A percentile compares a stretch with the other conserved stretches of the same genome.
Evolutionary conservation across 768 basidiomycete genomes (phyloP).

Genomic region (Amanita molliuscula): DNA sequence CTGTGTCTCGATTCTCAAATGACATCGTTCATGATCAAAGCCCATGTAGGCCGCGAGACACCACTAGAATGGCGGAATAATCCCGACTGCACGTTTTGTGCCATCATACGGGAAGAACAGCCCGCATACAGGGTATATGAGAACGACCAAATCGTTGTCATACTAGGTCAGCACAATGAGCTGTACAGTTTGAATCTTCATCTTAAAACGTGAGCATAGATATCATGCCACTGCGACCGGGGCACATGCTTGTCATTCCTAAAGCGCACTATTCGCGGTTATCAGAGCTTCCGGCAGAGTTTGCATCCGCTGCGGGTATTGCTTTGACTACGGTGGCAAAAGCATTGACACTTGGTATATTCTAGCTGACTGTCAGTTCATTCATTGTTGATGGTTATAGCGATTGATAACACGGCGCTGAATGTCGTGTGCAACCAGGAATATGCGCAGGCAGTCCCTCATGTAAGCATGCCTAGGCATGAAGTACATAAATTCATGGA

Average conservation of each 20-base stretch:
- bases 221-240: conserved; percentile 54
- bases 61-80: conserved; percentile 41
- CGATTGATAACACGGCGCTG: conserved; percentile 52
- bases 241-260: conserved; percentile 64
- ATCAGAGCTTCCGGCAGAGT: conserved; percentile 53
- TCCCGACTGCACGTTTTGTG: conserved; percentile 52
- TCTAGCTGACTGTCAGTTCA: not conserved
- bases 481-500: not conserved
- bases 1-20: conserved; percentile 26
- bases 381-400: conserved; percentile 19
- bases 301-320: conserved; percentile 47
- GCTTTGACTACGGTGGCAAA: conserved; percentile 52
- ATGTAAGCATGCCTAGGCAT: conserved; percentile 30
- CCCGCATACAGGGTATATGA: conserved; percentile 47
- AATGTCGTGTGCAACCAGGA: conserved; percentile 78
- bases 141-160: conserved; percentile 50
- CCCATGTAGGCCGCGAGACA: conserved; percentile 37
- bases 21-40: conserved; percentile 68
- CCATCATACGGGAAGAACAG: conserved; percentile 41
- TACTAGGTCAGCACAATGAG: conserved; percentile 36
- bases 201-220: conserved; percentile 25
- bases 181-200: not conserved
- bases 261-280: conserved; percentile 51
- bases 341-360: conserved; percentile 51
- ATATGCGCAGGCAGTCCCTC: conserved; percentile 73